Percentiles rank a stretch among this genome's conserved stretches.
These are phyloP conservation scores for Tetrahymena thermophila DNA, from an alignment of 73 alveolate species.

Conservation along the genomic window DNA sequence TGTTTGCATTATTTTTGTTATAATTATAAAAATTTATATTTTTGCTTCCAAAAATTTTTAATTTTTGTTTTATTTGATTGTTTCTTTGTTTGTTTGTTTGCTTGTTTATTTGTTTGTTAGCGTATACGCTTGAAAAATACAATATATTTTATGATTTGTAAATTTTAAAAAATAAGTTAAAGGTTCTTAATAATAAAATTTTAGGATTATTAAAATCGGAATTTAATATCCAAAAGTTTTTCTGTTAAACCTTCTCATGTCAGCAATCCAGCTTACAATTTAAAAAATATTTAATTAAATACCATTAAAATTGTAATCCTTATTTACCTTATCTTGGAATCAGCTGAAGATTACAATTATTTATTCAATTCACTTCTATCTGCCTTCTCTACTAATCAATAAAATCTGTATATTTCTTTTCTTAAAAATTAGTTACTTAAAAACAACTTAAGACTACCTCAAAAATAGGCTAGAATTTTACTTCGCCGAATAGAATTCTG, in stretches of 20 bases:
- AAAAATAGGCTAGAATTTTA: neutral
- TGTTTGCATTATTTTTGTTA: neutral
- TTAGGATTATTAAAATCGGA: neutral
- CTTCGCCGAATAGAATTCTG: neutral
- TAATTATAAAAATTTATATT: neutral
- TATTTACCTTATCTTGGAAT: neutral
- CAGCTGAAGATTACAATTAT: neutral
- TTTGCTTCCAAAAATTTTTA: neutral
- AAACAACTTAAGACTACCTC: neutral
- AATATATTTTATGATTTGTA: neutral
- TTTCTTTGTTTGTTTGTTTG: too few species aligned
- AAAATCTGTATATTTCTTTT: too few species aligned
- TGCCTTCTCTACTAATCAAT: neutral
- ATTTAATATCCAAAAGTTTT: neutral
- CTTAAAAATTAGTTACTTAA: neutral
- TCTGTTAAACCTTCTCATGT: neutral
- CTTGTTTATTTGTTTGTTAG: too few species aligned
- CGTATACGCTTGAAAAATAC: neutral
- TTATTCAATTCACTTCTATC: neutral
- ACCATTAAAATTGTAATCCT: neutral
- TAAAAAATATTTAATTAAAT: neutral
- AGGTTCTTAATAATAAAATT: neutral
- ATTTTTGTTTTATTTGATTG: too few species aligned
- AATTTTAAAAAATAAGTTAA: too few species aligned
- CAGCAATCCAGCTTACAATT: neutral